Percentiles rank a stretch among this genome's conserved stretches.
Evolutionary conservation across 306 rosid genomes (phyloP).

Genomic region (Rosa persica): DNA sequence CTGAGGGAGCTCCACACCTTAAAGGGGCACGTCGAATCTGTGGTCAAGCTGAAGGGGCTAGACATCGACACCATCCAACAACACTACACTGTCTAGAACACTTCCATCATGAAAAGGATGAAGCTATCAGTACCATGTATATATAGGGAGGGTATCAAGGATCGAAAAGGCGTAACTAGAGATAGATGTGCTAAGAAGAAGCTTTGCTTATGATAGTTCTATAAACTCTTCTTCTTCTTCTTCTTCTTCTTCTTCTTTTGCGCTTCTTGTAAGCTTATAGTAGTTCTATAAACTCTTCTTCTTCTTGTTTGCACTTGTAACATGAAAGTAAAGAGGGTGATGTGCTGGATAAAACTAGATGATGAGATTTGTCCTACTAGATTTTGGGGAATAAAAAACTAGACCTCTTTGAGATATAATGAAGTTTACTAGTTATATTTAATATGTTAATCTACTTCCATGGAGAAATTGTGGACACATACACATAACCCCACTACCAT

Average conservation of each 20-base stretch:
- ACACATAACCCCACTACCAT: too few species aligned
- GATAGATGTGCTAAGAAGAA: neutral
- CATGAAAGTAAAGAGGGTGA: neutral
- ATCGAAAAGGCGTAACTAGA: neutral
- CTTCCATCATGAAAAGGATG: neutral
- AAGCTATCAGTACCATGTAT: neutral
- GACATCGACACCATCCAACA: slow-evolving; percentile 57
- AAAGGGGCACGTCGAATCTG: slow-evolving; percentile 82
- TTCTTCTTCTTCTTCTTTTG: neutral
- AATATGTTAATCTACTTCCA: neutral
- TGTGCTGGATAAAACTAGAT: neutral
- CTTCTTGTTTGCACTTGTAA: neutral
- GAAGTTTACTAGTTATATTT: neutral
- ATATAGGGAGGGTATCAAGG: neutral
- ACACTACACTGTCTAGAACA: slow-evolving; percentile 32
- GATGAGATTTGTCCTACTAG: neutral
- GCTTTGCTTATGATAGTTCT: neutral
- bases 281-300: neutral
- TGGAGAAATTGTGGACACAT: too few species aligned
- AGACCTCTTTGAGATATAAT: neutral
- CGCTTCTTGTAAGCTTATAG: neutral
- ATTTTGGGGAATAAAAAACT: neutral
- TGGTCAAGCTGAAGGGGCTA: slow-evolving; percentile 74
- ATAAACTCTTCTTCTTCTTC: neutral
- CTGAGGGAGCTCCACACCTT: slow-evolving; percentile 73